These are phyloP conservation scores for Termitomyces eurrhizus DNA, from an alignment of 768 basidiomycete species.

Conservation along the genomic window DNA sequence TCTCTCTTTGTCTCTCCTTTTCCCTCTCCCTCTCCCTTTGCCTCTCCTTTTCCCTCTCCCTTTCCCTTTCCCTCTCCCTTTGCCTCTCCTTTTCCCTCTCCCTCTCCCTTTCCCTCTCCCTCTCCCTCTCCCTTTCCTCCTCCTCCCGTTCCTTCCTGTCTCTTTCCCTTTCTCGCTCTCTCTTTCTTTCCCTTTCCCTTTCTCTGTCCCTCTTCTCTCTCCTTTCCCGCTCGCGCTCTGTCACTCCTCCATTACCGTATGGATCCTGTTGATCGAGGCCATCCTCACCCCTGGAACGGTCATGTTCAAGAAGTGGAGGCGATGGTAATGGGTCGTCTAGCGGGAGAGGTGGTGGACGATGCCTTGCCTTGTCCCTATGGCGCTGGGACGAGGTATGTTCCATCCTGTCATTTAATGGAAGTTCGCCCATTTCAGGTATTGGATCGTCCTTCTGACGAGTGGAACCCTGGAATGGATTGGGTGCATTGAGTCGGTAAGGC, in stretches of 20 bases:
- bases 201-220: not conserved
- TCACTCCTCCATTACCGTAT: not conserved
- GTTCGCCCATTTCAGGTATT: slow-evolving; percentile 6
- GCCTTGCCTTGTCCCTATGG: slow-evolving; percentile 8
- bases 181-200: not conserved
- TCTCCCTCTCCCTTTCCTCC: not conserved
- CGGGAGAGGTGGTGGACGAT: not conserved
- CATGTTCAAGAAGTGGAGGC: slow-evolving; percentile 1
- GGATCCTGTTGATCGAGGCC: not conserved
- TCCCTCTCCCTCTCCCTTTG: not conserved
- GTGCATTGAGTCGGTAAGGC: not conserved
- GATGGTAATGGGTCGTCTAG: not conserved
- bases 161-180: not conserved
- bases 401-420: slow-evolving; percentile 9
- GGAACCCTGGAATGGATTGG: slow-evolving; percentile 2
- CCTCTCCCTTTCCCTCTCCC: not conserved
- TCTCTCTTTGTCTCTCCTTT: not conserved
- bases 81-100: no score
- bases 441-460: slow-evolving; percentile 5
- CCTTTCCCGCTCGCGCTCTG: slow-evolving; percentile 4
- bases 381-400: slow-evolving; percentile 3
- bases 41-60: not conserved
- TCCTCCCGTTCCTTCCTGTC: not conserved
- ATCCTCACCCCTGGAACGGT: slow-evolving; percentile 3
- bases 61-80: not conserved